phyloP scores from a whole-genome alignment of 2,329 filamentous ascomycete species.

The Colletotrichum aenigma region DNA sequence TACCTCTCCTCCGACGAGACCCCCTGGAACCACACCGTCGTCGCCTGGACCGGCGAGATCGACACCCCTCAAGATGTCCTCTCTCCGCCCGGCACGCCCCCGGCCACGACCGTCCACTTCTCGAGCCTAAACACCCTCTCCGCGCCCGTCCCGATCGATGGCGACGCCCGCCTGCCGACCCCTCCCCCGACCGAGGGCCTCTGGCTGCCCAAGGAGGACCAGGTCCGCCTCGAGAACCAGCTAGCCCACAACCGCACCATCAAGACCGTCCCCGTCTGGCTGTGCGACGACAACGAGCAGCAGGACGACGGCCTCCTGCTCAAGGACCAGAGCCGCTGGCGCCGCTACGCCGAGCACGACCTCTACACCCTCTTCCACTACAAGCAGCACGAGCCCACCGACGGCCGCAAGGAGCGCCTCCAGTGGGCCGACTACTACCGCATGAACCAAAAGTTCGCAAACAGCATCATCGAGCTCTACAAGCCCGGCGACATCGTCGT shows the following conservation, averaged over 20 bases:
- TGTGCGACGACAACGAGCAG: slow-evolving; percentile 76
- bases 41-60: slow-evolving; percentile 95
- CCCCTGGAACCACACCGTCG: slow-evolving; percentile 89
- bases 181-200: slow-evolving; percentile 70
- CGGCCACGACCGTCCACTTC: slow-evolving; percentile 52
- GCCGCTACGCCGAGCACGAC: slow-evolving; percentile 88
- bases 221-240: slow-evolving; percentile 74
- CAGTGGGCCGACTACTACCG: slow-evolving; percentile 93
- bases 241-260: slow-evolving; percentile 76
- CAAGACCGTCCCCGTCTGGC: slow-evolving; percentile 86
- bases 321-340: slow-evolving; percentile 85
- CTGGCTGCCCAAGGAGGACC: slow-evolving; percentile 72
- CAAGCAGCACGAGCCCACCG: slow-evolving; percentile 89
- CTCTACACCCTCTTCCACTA: slow-evolving; percentile 95
- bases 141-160: slow-evolving; percentile 78
- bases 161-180: slow-evolving; percentile 56
- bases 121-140: slow-evolving; percentile 74
- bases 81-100: slow-evolving; percentile 52
- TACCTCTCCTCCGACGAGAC: slow-evolving; percentile 84
- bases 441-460: slow-evolving; percentile 91
- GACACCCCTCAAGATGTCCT: slow-evolving; percentile 51
- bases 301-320: slow-evolving; percentile 71
- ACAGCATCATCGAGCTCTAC: slow-evolving; percentile 86
- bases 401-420: slow-evolving; percentile 79
- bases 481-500: slow-evolving; percentile 91